These are phyloP conservation scores for Rhizoctonia solani DNA, from an alignment of 1,284 basidiomycete species.

Conservation along the genomic window DNA sequence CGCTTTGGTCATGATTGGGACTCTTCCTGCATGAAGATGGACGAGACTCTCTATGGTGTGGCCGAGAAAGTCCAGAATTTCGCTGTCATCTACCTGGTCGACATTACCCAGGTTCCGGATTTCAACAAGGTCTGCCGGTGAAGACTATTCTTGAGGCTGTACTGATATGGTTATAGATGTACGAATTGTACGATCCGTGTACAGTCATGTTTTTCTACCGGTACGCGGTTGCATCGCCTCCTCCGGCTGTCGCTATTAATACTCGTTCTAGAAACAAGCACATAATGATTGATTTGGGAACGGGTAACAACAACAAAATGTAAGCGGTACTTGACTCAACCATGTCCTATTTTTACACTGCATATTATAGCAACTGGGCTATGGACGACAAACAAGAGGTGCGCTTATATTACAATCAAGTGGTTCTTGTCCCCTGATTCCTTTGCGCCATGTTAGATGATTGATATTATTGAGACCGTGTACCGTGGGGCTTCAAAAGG, in stretches of 20 bases:
- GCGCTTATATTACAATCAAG: slow-evolving; percentile 41
- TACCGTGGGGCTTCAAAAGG: slow-evolving; percentile 98
- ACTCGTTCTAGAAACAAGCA: slow-evolving; percentile 81
- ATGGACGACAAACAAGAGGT: slow-evolving; percentile 98
- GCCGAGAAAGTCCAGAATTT: slow-evolving; percentile 98
- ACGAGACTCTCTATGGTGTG: slow-evolving; percentile 92
- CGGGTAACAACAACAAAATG: slow-evolving; percentile 99
- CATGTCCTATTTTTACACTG: background rate
- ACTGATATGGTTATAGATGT: slow-evolving; percentile 65
- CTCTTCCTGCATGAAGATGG: slow-evolving; percentile 97
- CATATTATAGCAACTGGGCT: slow-evolving; percentile 79
- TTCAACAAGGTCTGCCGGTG: slow-evolving; percentile 86
- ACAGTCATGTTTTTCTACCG: slow-evolving; percentile 99
- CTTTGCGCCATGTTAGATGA: too few relatives aligned
- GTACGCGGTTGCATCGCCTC: slow-evolving; percentile 50
- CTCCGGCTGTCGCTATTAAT: slow-evolving; percentile 20
- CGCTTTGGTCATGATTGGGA: slow-evolving; percentile 98
- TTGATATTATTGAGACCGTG: slow-evolving; percentile 98
- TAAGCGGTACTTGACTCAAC: slow-evolving; percentile 50
- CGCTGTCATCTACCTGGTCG: slow-evolving; percentile 93
- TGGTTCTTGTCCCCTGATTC: too few relatives aligned
- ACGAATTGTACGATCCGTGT: slow-evolving; percentile 91
- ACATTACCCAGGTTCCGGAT: slow-evolving; percentile 97
- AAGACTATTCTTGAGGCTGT: background rate
- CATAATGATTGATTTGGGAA: slow-evolving; percentile 99